These are phyloP conservation scores for Clarireedia hainanense DNA, from an alignment of 2,329 filamentous ascomycete species.

Conservation along the genomic window DNA sequence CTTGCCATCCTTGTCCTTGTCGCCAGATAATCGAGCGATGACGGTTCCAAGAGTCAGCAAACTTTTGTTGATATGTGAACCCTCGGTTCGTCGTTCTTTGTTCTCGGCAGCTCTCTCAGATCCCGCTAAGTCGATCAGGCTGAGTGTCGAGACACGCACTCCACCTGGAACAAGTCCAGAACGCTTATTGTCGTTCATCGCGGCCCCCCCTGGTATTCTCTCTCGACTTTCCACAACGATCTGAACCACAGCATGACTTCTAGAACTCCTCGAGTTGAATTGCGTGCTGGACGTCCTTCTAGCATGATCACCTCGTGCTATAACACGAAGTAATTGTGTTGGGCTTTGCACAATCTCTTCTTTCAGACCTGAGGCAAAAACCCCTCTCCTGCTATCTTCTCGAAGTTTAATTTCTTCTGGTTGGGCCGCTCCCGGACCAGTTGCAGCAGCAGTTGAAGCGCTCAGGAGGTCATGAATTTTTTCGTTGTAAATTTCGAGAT, in stretches of 20 bases:
- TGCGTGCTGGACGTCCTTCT: constrained; percentile 89
- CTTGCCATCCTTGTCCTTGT: constrained; percentile 74
- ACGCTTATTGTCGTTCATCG: constrained; percentile 53
- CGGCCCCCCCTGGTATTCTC: constrained; percentile 51
- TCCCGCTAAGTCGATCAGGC: constrained; percentile 90
- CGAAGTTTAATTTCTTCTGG: constrained; percentile 96
- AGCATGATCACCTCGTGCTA: constrained; percentile 86
- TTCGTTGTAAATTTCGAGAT: constrained; percentile 98
- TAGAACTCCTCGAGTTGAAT: constrained; percentile 92
- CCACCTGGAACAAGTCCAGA: constrained; percentile 71
- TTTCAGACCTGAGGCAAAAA: constrained; percentile 92
- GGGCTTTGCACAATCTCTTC: constrained; percentile 98
- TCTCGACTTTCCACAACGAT: constrained; percentile 97
- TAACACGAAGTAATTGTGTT: constrained; percentile 88
- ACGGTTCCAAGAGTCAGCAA: constrained; percentile 91
- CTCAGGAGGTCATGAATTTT: constrained; percentile 90
- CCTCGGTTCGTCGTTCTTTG: constrained; percentile 89
- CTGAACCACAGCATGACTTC: constrained; percentile 96
- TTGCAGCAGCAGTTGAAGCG: constrained; percentile 51
- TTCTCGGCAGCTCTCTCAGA: constrained; percentile 93
- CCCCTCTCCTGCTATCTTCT: constrained; percentile 91
- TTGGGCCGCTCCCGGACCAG: constrained; percentile 44
- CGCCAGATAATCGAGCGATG: constrained; percentile 83
- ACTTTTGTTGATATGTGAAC: constrained; percentile 98
- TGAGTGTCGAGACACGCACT: constrained; percentile 89